A percentile compares a stretch with the other conserved stretches of the same genome.
phyloP scores from a whole-genome alignment of 2,329 filamentous ascomycete genomes.

The Pseudogymnoascus sp. region DNA sequence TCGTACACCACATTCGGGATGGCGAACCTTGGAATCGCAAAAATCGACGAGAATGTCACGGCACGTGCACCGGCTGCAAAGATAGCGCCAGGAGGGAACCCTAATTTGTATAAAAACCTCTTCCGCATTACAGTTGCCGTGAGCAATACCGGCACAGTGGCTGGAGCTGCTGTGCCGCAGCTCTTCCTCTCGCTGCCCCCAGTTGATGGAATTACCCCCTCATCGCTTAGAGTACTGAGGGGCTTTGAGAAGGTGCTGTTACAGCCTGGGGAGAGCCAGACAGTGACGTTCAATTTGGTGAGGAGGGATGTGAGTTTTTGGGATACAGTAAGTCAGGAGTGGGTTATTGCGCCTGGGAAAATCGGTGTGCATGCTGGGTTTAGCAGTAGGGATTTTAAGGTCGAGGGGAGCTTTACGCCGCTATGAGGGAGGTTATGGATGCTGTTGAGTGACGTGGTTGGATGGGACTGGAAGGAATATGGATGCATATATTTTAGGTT shows the following conservation, averaged over 20 bases:
- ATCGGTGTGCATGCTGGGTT: slow-evolving; percentile 32
- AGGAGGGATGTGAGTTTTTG: slow-evolving; percentile 67
- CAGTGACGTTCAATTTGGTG: slow-evolving; percentile 47
- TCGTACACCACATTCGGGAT: slow-evolving; percentile 67
- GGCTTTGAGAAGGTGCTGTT: slow-evolving; percentile 55
- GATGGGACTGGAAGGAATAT: background rate
- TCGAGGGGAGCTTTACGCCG: slow-evolving; percentile 7
- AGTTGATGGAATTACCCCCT: background rate
- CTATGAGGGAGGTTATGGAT: background rate
- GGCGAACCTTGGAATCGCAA: slow-evolving; percentile 35
- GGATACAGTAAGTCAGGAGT: slow-evolving; percentile 61
- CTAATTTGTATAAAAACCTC: slow-evolving; percentile 27
- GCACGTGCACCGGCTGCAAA: background rate
- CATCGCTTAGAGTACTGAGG: slow-evolving; percentile 34
- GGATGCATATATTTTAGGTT: background rate
- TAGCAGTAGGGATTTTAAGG: slow-evolving; percentile 22
- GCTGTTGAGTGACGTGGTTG: background rate
- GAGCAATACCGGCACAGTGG: slow-evolving; percentile 54
- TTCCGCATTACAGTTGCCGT: slow-evolving; percentile 53
- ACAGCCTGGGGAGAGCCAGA: slow-evolving; percentile 36
- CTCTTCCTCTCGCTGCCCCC: slow-evolving; percentile 42
- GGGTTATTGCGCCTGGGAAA: slow-evolving; percentile 47
- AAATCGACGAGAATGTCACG: slow-evolving; percentile 8
- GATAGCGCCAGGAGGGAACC: slow-evolving; percentile 25
- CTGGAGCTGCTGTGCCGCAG: slow-evolving; percentile 61